These are phyloP conservation scores for Cardamine chenopodiifolia DNA, from an alignment of 345 rosid genomes.

Conservation along the genomic window DNA sequence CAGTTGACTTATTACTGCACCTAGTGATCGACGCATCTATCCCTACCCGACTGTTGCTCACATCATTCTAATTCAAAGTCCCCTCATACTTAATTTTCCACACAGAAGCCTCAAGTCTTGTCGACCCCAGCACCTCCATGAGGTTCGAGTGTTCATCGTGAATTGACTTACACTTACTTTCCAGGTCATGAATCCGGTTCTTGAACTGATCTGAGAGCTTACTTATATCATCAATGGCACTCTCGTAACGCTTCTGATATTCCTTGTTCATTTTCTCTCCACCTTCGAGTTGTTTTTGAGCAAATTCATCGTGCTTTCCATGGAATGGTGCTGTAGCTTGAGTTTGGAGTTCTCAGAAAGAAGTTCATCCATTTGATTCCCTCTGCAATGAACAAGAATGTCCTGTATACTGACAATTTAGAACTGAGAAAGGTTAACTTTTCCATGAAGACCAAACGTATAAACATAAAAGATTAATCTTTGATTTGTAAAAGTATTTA, in stretches of 20 bases:
- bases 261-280: conserved; percentile 49
- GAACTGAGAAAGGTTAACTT: conserved; percentile 13
- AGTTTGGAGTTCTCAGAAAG: conserved; percentile 52
- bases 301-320: conserved; percentile 45
- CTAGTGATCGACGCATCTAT: conserved; percentile 22
- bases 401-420: conserved; percentile 46
- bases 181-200: conserved; percentile 46
- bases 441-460: conserved; percentile 16
- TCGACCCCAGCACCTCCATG: conserved; percentile 46
- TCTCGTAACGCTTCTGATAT: conserved; percentile 46
- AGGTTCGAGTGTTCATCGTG: conserved; percentile 49
- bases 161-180: conserved; percentile 40
- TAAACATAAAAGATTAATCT: neutral
- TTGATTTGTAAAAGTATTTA: neutral
- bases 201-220: conserved; percentile 51
- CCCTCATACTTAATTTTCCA: conserved; percentile 53
- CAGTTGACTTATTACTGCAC: conserved; percentile 32
- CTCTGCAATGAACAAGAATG: conserved; percentile 41
- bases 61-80: conserved; percentile 37
- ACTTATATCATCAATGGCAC: conserved; percentile 50
- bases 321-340: conserved; percentile 39
- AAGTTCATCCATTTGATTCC: conserved; percentile 49
- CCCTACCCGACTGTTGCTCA: conserved; percentile 18
- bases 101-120: conserved; percentile 49
- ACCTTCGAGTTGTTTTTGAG: conserved; percentile 54